Evolutionary conservation across 1,284 basidiomycete species (phyloP), one percentile per base, ranked within the genome.

Genomic region (Leccinum subrobustum): DNA sequence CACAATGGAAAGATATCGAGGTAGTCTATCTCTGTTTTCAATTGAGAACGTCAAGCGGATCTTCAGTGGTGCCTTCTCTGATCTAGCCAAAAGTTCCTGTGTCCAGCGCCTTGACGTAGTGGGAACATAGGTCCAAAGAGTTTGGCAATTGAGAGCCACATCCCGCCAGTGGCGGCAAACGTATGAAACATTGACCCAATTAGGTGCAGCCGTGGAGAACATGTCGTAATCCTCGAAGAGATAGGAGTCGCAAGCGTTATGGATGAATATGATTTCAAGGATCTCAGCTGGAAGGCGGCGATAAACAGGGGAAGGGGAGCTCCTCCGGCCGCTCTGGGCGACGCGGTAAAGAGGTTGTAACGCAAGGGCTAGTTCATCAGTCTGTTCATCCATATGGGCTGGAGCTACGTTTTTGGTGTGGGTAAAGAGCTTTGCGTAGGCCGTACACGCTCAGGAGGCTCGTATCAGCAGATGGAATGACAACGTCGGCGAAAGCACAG

Each of bases 131-230:
- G 68, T 64, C 77, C 77, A 78, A 16, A 78, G 61, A 29, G 58
- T 51, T 1, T 70, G 70, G 50, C 66, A 70, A 7, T 59, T 63
- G 2, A 77, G 61, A 4, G 76, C 75, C n/a, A 73, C 69, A 1
- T 62, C 56, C n/a, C 77, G 69, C 76, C 77, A 78, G 53, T 71
- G 64, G 5, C 64, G 64, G 52, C 68, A 78, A 44, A 77, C 69
- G 39, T 74, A 70, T 12, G 68, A 72, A 31, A 75, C 61, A 44
- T 61, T 56, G 64, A 68, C 12, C 70, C 60, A 55, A 61, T 47
- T 27, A 47, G 58, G 54, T n/a, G 6, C 20, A 47, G 27, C 31
- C 25, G 16, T 8, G 9, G 25, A 27, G 27, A 18, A 52, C 29
- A 50, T 16, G 7, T 25, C 16, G 12, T 50, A 25, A 25, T 25